Evolutionary conservation across 1,284 basidiomycete genomes (phyloP), one percentile per base, ranked within the genome.

Genomic region (Vanrija sp.): DNA sequence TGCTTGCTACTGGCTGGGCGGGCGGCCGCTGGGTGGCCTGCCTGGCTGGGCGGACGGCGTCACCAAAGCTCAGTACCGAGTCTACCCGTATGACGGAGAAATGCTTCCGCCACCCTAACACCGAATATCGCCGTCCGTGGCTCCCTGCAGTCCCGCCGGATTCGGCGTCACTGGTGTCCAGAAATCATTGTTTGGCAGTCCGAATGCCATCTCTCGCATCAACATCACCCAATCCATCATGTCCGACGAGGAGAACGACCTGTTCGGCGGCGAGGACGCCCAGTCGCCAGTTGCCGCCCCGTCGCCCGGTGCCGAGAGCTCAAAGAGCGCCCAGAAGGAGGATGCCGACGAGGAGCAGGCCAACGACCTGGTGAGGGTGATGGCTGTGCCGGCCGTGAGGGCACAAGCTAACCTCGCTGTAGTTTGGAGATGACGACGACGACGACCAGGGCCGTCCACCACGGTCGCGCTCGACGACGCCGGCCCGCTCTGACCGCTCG

Each of bases 351-450:
- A 49, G 28, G 52, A 54, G 42, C 26, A 43, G 14, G 45, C 38
- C 5, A 45, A 46, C 39, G 39, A 42, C 39, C 39, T 42, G 39
- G 39, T 42, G 19, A 42, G 39, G 14, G 38, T 10, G 4, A 15
- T 6, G 3, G 18, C 38, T 39, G 16, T 14, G 38, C 38, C 16
- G 19, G 9, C 9, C 40, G 34, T 52, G 23, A 18, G 6, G 23
- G 15, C 7, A 6, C 21, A 8, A 5, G 21, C 45, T 45, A 28
- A 28, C 61, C 12, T 15, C 26, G 19, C 56, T 23, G 39, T 69
- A 92, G 89, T 63, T 88, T 88, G 73, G 87, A 86, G 71, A 92
- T 85, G 60, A 91, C 86, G 49, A 92, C 86, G 19, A 91, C 85
- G 7, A 91, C 87, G 7, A 91, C 87, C 6, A 89, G 87, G 1